These are phyloP conservation scores for Neofusicoccum sp. DNA, from an alignment of 2,329 filamentous ascomycete species.

Conservation along the genomic window DNA sequence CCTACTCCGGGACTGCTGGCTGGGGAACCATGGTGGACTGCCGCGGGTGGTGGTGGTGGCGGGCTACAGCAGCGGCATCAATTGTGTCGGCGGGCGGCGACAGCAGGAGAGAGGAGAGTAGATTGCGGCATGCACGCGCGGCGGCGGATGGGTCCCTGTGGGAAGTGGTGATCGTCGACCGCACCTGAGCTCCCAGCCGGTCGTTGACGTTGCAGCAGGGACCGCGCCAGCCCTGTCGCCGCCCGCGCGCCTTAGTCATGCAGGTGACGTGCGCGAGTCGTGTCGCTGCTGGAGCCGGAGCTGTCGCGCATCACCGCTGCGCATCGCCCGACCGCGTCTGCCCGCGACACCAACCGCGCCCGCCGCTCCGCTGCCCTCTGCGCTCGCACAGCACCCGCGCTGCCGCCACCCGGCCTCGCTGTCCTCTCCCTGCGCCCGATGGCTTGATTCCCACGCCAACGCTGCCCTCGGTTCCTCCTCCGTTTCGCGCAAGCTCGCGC, in stretches of 20 bases:
- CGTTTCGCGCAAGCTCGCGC: background rate
- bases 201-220: conserved; percentile 8
- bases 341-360: background rate
- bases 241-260: background rate
- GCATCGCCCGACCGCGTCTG: conserved; percentile 8
- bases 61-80: conserved; percentile 8
- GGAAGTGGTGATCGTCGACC: conserved; percentile 15
- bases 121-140: background rate
- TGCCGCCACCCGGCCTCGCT: background rate
- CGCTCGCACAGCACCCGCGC: background rate
- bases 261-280: background rate
- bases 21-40: conserved; percentile 37
- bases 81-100: background rate
- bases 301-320: conserved; percentile 6
- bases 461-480: background rate
- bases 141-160: background rate
- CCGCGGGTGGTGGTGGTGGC: background rate
- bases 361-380: background rate
- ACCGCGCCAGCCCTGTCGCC: conserved; percentile 1
- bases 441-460: background rate
- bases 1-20: conserved; percentile 45
- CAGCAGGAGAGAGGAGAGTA: conserved; percentile 3
- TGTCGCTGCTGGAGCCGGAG: background rate
- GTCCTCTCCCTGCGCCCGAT: background rate
- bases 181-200: conserved; percentile 9